phyloP scores from a whole-genome alignment of 108 stramenopile genomes.

The Pseudonitzschia pungens region DNA sequence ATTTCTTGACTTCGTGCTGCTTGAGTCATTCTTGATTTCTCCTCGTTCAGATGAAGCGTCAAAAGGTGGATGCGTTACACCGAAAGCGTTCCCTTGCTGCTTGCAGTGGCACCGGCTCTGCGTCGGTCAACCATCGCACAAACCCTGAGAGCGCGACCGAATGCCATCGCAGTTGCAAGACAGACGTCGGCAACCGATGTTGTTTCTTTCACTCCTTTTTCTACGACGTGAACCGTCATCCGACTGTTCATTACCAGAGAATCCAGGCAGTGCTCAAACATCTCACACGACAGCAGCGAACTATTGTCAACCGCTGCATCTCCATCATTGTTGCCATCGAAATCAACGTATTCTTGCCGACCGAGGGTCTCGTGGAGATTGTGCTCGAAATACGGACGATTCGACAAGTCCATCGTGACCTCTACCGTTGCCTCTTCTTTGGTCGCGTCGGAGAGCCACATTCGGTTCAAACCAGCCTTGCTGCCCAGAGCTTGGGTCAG shows the following conservation, averaged over 20 bases:
- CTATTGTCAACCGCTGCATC: conserved; percentile 32
- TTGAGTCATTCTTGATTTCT: too few species aligned
- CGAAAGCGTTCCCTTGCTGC: conserved; percentile 86
- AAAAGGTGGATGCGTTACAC: conserved; percentile 50
- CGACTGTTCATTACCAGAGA: conserved; percentile 85
- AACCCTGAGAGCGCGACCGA: conserved; percentile 67
- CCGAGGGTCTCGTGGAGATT: conserved; percentile 49
- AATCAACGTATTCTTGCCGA: conserved; percentile 35
- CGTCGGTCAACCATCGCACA: conserved; percentile 77
- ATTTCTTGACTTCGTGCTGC: too few species aligned
- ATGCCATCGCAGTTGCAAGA: conserved; percentile 66
- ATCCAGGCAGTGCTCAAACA: conserved; percentile 91
- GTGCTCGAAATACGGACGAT: conserved; percentile 77
- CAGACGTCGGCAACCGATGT: conserved; percentile 42
- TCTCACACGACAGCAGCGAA: conserved; percentile 74
- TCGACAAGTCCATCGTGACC: conserved; percentile 84
- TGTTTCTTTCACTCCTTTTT: conserved; percentile 23
- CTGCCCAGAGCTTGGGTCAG: conserved; percentile 80
- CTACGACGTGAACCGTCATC: conserved; percentile 90
- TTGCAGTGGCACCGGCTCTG: conserved; percentile 75
- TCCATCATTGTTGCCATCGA: conserved; percentile 11
- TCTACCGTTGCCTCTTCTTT: conserved; percentile 49
- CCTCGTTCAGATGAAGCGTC: too few species aligned
- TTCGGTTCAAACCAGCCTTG: conserved; percentile 87
- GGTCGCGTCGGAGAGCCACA: conserved; percentile 63